Evolutionary conservation across 2,329 filamentous ascomycete species (phyloP).

Genomic region (Ceratocystis papillata): DNA sequence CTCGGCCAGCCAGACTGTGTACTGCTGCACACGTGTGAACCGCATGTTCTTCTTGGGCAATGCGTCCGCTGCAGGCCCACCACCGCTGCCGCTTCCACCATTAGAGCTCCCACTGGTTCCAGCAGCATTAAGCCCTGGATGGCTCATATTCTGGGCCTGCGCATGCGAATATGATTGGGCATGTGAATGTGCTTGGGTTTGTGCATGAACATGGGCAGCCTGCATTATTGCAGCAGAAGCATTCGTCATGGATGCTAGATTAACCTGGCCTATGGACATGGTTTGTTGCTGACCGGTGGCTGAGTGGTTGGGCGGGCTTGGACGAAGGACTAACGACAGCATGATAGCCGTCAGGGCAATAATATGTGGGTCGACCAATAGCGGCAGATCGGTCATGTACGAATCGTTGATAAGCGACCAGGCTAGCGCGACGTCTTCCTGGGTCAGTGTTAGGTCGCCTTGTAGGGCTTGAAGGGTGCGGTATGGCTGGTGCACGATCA

Average conservation of each 20-base stretch:
- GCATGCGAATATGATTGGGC: constrained; percentile 5
- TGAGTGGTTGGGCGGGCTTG: constrained; percentile 31
- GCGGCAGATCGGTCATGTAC: constrained; percentile 81
- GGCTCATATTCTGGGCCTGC: neutral
- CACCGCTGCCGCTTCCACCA: constrained; percentile 24
- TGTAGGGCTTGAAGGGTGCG: constrained; percentile 65
- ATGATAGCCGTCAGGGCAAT: constrained; percentile 81
- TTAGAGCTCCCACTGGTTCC: neutral
- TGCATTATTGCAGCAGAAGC: constrained; percentile 15
- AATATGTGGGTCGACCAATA: constrained; percentile 75
- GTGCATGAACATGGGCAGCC: constrained; percentile 6
- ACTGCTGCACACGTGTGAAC: constrained; percentile 44
- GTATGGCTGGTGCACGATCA: constrained; percentile 87
- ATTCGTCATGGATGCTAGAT: constrained; percentile 10
- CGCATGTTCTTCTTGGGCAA: constrained; percentile 21
- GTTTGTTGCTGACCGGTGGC: constrained; percentile 33
- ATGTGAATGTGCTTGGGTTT: constrained; percentile 14
- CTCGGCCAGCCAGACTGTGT: constrained; percentile 71
- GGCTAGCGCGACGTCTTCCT: constrained; percentile 67
- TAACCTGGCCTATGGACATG: constrained; percentile 17
- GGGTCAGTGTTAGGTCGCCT: constrained; percentile 56
- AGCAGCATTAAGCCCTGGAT: neutral
- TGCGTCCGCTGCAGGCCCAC: neutral
- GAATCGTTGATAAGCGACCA: constrained; percentile 84
- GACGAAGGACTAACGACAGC: constrained; percentile 70